A percentile compares a stretch with the other conserved stretches of the same genome.
Evolutionary conservation across 75 land plant genomes (phyloP).

Genomic region (Pseudotsuga menziesii): DNA sequence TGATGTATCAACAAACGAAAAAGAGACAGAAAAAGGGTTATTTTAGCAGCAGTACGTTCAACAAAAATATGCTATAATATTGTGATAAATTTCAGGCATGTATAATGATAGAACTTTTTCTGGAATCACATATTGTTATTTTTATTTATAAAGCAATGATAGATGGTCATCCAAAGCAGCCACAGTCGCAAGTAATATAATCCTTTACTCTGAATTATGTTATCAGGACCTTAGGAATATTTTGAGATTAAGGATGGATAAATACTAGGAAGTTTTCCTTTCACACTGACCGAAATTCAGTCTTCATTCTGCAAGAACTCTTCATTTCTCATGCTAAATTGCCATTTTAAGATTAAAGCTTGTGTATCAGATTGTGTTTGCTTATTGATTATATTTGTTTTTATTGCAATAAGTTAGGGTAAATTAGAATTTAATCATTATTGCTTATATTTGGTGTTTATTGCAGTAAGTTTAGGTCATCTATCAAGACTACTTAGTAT

Average conservation of each 20-base stretch:
- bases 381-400: too few relatives aligned
- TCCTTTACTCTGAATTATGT: not conserved
- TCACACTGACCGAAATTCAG: not conserved
- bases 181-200: not conserved
- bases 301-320: not conserved
- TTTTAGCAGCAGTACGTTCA: not conserved
- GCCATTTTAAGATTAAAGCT: too few relatives aligned
- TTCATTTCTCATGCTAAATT: too few relatives aligned
- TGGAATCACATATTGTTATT: not conserved
- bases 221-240: not conserved
- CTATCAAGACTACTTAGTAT: too few relatives aligned
- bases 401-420: too few relatives aligned
- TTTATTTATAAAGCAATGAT: not conserved
- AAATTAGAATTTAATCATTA: too few relatives aligned
- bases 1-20: not conserved
- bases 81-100: not conserved
- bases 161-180: not conserved
- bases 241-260: too few relatives aligned
- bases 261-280: not conserved
- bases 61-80: not conserved
- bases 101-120: constrained; percentile 1
- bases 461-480: too few relatives aligned
- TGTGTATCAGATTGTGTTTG: too few relatives aligned
- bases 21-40: not conserved
- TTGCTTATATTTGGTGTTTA: too few relatives aligned